Evolutionary conservation across 805 yeast genomes (phyloP).

Genomic region (Metschnikowia lachancei): DNA sequence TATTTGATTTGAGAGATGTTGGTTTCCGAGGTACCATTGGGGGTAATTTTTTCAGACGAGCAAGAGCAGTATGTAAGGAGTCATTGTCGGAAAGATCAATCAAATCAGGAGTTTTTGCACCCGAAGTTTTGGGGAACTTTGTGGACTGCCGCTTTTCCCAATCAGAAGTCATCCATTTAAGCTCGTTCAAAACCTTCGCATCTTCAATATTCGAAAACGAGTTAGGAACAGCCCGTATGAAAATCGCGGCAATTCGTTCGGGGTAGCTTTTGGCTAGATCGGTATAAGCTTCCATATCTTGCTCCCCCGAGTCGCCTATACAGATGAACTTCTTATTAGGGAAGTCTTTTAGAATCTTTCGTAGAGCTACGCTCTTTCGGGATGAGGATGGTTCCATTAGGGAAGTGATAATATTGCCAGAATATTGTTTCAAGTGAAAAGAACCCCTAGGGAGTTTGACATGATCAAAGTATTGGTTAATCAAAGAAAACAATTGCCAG

Average conservation of each 20-base stretch:
- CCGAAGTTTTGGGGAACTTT: constrained; percentile 4
- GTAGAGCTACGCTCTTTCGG: constrained; percentile 66
- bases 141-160: constrained; percentile 14
- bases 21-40: constrained; percentile 55
- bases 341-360: constrained; percentile 65
- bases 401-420: constrained; percentile 77
- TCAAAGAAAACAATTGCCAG: constrained; percentile 73
- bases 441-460: constrained; percentile 75
- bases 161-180: constrained; percentile 24
- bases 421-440: constrained; percentile 81
- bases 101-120: constrained; percentile 24
- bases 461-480: constrained; percentile 53
- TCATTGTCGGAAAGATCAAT: constrained; percentile 38
- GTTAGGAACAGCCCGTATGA: constrained; percentile 70
- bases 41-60: constrained; percentile 21
- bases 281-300: constrained; percentile 87
- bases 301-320: constrained; percentile 95
- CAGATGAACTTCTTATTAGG: constrained; percentile 75
- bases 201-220: constrained; percentile 62
- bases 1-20: constrained; percentile 32
- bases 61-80: constrained; percentile 4
- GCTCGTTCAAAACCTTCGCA: constrained; percentile 28
- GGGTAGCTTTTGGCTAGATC: constrained; percentile 65
- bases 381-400: constrained; percentile 85
- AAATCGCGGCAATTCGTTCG: constrained; percentile 65